These are phyloP conservation scores for Dactylellina sp. DNA, from an alignment of 2,329 filamentous ascomycete genomes.

Conservation along the genomic window DNA sequence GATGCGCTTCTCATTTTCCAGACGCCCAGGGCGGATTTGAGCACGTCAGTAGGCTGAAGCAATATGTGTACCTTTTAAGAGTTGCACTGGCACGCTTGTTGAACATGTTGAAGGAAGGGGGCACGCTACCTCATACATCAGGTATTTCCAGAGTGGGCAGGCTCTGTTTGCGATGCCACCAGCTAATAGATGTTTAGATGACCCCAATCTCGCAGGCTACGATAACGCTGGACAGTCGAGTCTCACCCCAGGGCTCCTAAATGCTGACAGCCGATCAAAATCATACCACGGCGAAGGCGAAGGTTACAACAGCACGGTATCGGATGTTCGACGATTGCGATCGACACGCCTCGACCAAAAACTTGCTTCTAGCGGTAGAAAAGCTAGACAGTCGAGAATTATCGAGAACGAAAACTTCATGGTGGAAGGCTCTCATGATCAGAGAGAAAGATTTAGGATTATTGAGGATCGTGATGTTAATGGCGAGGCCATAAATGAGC, in stretches of 20 bases:
- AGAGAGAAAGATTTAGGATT: slow-evolving; percentile 77
- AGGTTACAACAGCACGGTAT: slow-evolving; percentile 91
- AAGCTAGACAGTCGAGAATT: slow-evolving; percentile 88
- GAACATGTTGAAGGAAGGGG: slow-evolving; percentile 84
- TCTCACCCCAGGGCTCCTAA: slow-evolving; percentile 69
- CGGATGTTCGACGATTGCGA: slow-evolving; percentile 89
- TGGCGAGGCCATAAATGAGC: slow-evolving; percentile 77
- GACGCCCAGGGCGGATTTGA: slow-evolving; percentile 75
- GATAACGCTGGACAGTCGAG: slow-evolving; percentile 75
- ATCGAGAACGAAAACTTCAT: slow-evolving; percentile 84
- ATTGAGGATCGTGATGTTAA: slow-evolving; percentile 80
- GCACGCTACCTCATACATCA: slow-evolving; percentile 79
- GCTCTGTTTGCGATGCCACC: slow-evolving; percentile 23
- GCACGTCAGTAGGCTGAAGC: slow-evolving; percentile 84
- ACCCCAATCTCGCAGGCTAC: slow-evolving; percentile 75
- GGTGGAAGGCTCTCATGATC: slow-evolving; percentile 64
- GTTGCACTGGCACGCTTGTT: slow-evolving; percentile 91
- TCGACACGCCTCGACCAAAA: slow-evolving; percentile 96
- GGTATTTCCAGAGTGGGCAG: slow-evolving; percentile 64
- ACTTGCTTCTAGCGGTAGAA: slow-evolving; percentile 90
- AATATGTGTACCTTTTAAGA: slow-evolving; percentile 91
- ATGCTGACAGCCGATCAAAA: slow-evolving; percentile 77
- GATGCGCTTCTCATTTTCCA: slow-evolving; percentile 72
- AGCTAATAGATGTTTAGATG: slow-evolving; percentile 68
- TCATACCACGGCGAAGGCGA: slow-evolving; percentile 74